Percentiles rank a stretch among this genome's conserved stretches.
phyloP scores from a whole-genome alignment of 345 rosid genomes.

The Passiflora organensis region DNA sequence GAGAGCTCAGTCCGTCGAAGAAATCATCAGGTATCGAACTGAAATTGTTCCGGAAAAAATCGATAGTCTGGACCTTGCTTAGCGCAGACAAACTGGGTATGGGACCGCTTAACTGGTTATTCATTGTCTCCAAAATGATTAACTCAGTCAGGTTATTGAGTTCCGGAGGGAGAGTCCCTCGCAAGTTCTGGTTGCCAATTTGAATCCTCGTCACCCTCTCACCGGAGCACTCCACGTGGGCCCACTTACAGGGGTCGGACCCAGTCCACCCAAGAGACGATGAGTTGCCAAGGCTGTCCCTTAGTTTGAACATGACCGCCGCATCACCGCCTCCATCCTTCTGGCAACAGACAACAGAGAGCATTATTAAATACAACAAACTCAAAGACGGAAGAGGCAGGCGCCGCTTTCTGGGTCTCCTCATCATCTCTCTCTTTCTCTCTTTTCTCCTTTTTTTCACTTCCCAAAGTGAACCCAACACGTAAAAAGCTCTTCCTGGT shows the following conservation, averaged over 20 bases:
- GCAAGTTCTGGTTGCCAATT: neutral
- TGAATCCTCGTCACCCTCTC: neutral
- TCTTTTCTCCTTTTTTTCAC: too few species aligned
- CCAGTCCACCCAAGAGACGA: constrained; percentile 49
- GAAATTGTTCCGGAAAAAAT: neutral
- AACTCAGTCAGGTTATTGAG: neutral
- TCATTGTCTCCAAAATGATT: neutral
- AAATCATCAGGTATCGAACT: neutral
- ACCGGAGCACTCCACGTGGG: neutral
- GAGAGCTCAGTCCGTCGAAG: neutral
- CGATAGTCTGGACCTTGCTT: neutral
- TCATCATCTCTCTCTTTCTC: too few species aligned
- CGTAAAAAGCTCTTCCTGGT: too few species aligned
- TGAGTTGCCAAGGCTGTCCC: constrained; percentile 8
- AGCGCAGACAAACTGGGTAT: neutral
- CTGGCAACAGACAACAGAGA: too few species aligned
- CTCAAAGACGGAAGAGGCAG: too few species aligned
- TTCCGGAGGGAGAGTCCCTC: neutral
- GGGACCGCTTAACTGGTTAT: neutral
- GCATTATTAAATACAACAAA: too few species aligned
- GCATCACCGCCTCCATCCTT: constrained; percentile 14
- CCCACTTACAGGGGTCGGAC: constrained; percentile 31
- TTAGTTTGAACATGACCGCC: constrained; percentile 20
- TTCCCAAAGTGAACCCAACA: too few species aligned
- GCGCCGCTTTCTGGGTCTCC: too few species aligned